Conservation (phyloP, 2,329 filamentous ascomycete genomes). For the Diaporthe citriasiana region DNA sequence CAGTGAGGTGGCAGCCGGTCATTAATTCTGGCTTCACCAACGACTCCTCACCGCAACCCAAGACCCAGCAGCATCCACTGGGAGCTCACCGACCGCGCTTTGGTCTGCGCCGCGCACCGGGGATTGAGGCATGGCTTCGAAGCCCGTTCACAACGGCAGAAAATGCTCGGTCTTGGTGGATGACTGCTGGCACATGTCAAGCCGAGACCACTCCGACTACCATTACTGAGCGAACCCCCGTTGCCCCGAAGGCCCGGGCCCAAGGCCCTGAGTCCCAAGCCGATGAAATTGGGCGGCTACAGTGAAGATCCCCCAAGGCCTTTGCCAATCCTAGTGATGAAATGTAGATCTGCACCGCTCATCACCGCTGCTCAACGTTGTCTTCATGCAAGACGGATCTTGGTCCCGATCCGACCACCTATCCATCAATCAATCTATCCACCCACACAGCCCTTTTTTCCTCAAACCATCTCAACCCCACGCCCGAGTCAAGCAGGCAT, state of each 20-base stretch:
- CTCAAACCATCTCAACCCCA: conserved; percentile 27
- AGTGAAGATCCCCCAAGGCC: conserved; percentile 25
- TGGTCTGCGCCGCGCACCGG: conserved; percentile 13
- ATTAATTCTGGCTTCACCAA: conserved; percentile 27
- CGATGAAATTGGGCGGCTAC: conserved; percentile 18
- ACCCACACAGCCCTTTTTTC: too few species aligned
- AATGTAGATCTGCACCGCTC: conserved; percentile 33
- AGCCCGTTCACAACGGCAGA: background rate
- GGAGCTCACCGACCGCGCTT: conserved; percentile 23
- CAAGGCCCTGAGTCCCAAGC: conserved; percentile 2
- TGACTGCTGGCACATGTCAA: conserved; percentile 25
- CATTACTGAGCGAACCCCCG: background rate
- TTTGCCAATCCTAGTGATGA: conserved; percentile 32
- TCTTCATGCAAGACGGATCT: conserved; percentile 29
- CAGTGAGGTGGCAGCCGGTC: conserved; percentile 21
- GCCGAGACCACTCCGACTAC: background rate
- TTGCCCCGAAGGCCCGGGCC: conserved; percentile 17
- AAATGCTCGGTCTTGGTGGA: background rate
- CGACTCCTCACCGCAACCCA: conserved; percentile 33
- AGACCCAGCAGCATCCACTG: conserved; percentile 20
- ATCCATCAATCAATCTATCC: background rate
- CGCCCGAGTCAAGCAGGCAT: conserved; percentile 25
- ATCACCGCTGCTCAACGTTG: conserved; percentile 22
- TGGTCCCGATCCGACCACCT: conserved; percentile 30
- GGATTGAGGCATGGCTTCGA: background rate